A percentile compares a stretch with the other conserved stretches of the same genome.
phyloP scores from a whole-genome alignment of 1,139 yeast genomes.

The Geotrichum siamense region DNA sequence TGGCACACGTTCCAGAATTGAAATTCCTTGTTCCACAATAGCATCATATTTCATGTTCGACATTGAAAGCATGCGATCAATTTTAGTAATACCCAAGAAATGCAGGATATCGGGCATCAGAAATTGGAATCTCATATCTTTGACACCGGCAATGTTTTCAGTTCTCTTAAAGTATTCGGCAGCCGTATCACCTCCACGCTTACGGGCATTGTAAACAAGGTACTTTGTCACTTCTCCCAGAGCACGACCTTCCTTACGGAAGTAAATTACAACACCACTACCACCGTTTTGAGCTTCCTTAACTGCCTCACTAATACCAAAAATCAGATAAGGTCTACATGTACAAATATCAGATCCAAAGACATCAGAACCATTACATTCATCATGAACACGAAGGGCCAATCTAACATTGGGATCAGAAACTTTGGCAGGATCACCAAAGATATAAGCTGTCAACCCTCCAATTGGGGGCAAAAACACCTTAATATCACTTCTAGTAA shows the following conservation, averaged over 20 bases:
- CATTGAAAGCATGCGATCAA: conserved; percentile 58
- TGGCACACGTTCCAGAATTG: conserved; percentile 50
- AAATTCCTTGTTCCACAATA: conserved; percentile 53
- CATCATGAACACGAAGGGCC: conserved; percentile 56
- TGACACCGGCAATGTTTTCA: conserved; percentile 59
- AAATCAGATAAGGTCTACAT: conserved; percentile 55
- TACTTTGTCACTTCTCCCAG: conserved; percentile 60
- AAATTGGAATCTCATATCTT: conserved; percentile 59
- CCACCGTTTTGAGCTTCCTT: conserved; percentile 60
- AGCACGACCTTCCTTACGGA: conserved; percentile 59
- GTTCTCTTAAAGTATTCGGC: conserved; percentile 58
- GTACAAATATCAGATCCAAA: conserved; percentile 60
- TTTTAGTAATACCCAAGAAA: conserved; percentile 52
- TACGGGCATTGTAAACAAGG: conserved; percentile 57
- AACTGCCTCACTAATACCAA: conserved; percentile 57
- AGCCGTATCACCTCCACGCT: conserved; percentile 58
- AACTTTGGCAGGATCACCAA: conserved; percentile 49
- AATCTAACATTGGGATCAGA: conserved; percentile 44
- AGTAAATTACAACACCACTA: conserved; percentile 51
- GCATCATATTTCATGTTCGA: conserved; percentile 63
- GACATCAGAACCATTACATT: conserved; percentile 61
- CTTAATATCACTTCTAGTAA: conserved; percentile 56
- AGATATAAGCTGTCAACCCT: conserved; percentile 53
- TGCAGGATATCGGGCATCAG: conserved; percentile 62
- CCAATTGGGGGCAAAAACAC: conserved; percentile 59